Percentiles rank a stretch among this genome's conserved stretches.
Evolutionary conservation across 441 rosid genomes (phyloP).

Genomic region (Erodium trifolium): DNA sequence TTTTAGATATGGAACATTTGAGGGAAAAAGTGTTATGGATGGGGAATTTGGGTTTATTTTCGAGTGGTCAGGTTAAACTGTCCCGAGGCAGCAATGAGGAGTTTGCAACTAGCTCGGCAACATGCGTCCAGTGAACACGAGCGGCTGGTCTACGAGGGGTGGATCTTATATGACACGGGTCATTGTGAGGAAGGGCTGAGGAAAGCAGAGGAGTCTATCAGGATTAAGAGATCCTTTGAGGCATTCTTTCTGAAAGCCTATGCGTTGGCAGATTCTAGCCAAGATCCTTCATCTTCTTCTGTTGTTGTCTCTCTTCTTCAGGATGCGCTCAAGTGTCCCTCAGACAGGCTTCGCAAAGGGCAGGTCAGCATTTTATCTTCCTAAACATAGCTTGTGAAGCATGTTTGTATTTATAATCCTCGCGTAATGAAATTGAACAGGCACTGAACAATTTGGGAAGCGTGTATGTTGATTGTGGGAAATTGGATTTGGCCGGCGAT

Average conservation of each 20-base stretch:
- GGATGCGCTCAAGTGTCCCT: conserved; percentile 87
- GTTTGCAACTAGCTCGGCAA: conserved; percentile 79
- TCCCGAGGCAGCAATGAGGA: conserved; percentile 93
- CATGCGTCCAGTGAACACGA: conserved; percentile 87
- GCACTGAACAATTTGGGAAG: conserved; percentile 98
- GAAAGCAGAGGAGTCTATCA: conserved; percentile 83
- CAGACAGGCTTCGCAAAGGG: conserved; percentile 94
- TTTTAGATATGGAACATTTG: too few species aligned
- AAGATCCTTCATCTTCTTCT: conserved; percentile 67
- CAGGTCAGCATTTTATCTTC: conserved; percentile 46
- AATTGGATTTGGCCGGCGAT: conserved; percentile 85
- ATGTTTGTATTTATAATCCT: background rate
- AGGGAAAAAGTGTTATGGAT: too few species aligned
- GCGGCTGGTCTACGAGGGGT: conserved; percentile 88
- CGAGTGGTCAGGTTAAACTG: conserved; percentile 62
- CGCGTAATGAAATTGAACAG: conserved; percentile 28
- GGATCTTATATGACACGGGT: conserved; percentile 95
- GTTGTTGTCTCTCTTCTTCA: conserved; percentile 81
- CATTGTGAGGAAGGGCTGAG: conserved; percentile 85
- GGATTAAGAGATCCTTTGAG: conserved; percentile 82
- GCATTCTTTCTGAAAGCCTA: conserved; percentile 27
- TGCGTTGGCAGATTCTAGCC: conserved; percentile 95
- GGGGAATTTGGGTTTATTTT: background rate
- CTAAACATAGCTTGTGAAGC: background rate
- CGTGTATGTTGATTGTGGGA: conserved; percentile 61